Percentiles rank a stretch among this genome's conserved stretches.
Evolutionary conservation across 495 filamentous ascomycete species (phyloP).

Genomic region (Astrothelium macrocarpum): DNA sequence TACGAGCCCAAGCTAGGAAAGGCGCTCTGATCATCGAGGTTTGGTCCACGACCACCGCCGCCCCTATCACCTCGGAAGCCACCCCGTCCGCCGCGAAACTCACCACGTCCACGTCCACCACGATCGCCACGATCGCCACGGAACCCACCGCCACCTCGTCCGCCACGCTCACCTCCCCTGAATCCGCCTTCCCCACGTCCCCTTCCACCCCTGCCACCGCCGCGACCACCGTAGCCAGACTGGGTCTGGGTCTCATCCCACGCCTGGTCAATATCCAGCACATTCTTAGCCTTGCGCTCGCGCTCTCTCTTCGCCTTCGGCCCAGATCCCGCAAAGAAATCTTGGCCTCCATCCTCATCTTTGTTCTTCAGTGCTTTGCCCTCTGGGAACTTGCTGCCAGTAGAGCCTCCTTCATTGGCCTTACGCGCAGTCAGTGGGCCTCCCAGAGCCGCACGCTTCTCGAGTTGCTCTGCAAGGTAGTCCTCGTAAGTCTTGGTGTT

Average conservation of each 20-base stretch:
- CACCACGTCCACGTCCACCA: slow-evolving; percentile 31
- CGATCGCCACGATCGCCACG: slow-evolving; percentile 31
- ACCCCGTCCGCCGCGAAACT: too few species aligned
- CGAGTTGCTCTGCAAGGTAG: slow-evolving; percentile 78
- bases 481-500: slow-evolving; percentile 80
- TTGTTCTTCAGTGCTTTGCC: slow-evolving; percentile 70
- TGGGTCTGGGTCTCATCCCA: slow-evolving; percentile 52
- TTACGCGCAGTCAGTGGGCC: slow-evolving; percentile 58
- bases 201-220: slow-evolving; percentile 33
- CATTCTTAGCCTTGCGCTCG: slow-evolving; percentile 85
- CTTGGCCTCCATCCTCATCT: slow-evolving; percentile 54
- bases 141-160: slow-evolving; percentile 28
- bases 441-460: slow-evolving; percentile 69
- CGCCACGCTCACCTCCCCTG: slow-evolving; percentile 36
- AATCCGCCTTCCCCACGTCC: slow-evolving; percentile 15
- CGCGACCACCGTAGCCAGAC: slow-evolving; percentile 38
- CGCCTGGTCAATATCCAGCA: slow-evolving; percentile 75
- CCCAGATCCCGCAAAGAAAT: slow-evolving; percentile 62
- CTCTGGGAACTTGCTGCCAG: slow-evolving; percentile 78
- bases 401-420: slow-evolving; percentile 82
- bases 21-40: slow-evolving; percentile 44
- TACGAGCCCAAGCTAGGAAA: slow-evolving; percentile 60
- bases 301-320: slow-evolving; percentile 81
- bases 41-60: not conserved
- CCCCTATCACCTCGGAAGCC: slow-evolving; percentile 29